Evolutionary conservation across 106 monocot genomes (phyloP).

Genomic region (Allium sativum): DNA sequence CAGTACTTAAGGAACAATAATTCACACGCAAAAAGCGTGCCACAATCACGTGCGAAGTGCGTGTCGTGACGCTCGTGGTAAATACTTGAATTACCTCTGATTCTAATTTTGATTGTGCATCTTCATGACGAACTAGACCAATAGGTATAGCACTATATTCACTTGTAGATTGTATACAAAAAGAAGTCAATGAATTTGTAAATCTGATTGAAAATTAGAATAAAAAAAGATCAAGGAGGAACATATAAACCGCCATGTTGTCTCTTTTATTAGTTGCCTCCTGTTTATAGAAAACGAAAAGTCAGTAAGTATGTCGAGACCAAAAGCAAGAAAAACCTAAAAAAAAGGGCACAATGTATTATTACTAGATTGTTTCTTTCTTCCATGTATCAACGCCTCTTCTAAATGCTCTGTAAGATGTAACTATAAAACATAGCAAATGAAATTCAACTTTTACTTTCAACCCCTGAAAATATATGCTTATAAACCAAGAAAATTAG

Average conservation of each 20-base stretch:
- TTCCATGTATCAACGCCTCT: too few species aligned
- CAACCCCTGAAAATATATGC: background rate
- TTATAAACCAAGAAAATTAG: constrained; percentile 4
- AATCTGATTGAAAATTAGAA: background rate
- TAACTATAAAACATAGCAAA: too few species aligned
- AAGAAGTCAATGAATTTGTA: background rate
- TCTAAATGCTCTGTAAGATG: too few species aligned
- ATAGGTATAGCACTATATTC: background rate
- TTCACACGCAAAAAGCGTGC: too few species aligned
- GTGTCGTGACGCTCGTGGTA: too few species aligned
- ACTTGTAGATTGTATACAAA: background rate
- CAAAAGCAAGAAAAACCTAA: background rate
- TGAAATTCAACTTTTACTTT: background rate
- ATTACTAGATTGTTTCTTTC: too few species aligned
- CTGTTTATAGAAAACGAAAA: constrained; percentile 13
- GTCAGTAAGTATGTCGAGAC: background rate
- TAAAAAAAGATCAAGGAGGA: too few species aligned
- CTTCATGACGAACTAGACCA: background rate
- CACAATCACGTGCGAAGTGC: too few species aligned
- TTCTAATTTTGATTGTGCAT: too few species aligned
- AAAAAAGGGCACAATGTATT: too few species aligned
- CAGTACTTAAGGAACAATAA: too few species aligned
- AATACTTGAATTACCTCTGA: too few species aligned
- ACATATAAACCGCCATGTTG: background rate
- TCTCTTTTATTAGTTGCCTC: constrained; percentile 17